These are phyloP conservation scores for Yarrowia alimentaria DNA, from an alignment of 805 yeast species.

Conservation along the genomic window DNA sequence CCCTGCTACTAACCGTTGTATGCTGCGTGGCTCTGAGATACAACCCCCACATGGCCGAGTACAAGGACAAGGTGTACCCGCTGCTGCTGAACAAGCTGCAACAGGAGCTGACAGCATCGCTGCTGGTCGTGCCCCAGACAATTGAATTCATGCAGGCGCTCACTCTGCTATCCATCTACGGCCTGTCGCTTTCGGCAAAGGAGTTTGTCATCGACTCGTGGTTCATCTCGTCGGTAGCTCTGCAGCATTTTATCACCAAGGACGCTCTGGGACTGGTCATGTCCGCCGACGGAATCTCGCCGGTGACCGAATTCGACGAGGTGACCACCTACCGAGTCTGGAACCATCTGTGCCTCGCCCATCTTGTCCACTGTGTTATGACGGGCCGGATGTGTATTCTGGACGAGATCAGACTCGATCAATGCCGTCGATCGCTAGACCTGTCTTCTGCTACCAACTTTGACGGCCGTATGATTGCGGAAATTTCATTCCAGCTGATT, in stretches of 20 bases:
- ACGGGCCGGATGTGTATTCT: slow-evolving; percentile 64
- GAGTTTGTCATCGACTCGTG: slow-evolving; percentile 63
- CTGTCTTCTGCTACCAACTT: slow-evolving; percentile 65
- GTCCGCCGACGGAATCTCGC: slow-evolving; percentile 36
- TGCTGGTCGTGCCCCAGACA: slow-evolving; percentile 47
- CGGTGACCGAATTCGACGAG: slow-evolving; percentile 49
- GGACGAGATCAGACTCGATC: slow-evolving; percentile 58
- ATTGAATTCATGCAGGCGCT: slow-evolving; percentile 68
- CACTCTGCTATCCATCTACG: slow-evolving; percentile 63
- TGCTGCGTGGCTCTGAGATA: slow-evolving; percentile 63
- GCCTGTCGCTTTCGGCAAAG: slow-evolving; percentile 56
- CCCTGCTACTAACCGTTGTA: slow-evolving; percentile 64
- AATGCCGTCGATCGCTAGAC: slow-evolving; percentile 57
- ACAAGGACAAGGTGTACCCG: slow-evolving; percentile 46
- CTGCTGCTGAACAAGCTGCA: slow-evolving; percentile 49
- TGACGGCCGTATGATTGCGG: slow-evolving; percentile 81
- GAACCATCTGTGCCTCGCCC: slow-evolving; percentile 69
- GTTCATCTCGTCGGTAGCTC: slow-evolving; percentile 63
- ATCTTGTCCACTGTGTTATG: slow-evolving; percentile 61
- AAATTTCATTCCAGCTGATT: slow-evolving; percentile 58
- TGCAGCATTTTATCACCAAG: slow-evolving; percentile 58
- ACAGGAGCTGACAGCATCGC: slow-evolving; percentile 48
- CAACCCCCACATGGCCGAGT: slow-evolving; percentile 39
- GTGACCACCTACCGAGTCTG: slow-evolving; percentile 62
- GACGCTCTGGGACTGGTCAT: slow-evolving; percentile 40